A percentile compares a stretch with the other conserved stretches of the same genome.
Evolutionary conservation across 2,329 filamentous ascomycete species (phyloP).

Genomic region (Dactylella cylindrospora): DNA sequence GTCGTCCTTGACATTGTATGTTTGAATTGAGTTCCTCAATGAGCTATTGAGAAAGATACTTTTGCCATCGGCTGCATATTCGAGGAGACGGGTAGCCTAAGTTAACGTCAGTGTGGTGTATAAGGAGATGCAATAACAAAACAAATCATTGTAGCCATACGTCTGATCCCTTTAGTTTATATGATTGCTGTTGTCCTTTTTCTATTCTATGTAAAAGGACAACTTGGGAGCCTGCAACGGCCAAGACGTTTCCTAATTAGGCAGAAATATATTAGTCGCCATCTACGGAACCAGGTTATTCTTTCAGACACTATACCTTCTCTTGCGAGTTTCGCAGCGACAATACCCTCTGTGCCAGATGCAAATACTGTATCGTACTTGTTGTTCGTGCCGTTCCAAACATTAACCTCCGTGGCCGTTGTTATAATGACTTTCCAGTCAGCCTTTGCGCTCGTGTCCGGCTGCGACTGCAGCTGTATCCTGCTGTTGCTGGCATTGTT

Average conservation of each 20-base stretch:
- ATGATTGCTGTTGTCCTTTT: constrained; percentile 48
- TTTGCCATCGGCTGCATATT: constrained; percentile 48
- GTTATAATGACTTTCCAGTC: constrained; percentile 49
- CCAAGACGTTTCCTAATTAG: constrained; percentile 45
- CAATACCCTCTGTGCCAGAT: constrained; percentile 48
- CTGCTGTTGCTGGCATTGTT: constrained; percentile 18
- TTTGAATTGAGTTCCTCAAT: constrained; percentile 48
- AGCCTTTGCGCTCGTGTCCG: constrained; percentile 10
- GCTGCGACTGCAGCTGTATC: constrained; percentile 6
- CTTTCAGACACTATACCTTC: constrained; percentile 31
- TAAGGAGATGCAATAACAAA: too few species aligned
- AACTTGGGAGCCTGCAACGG: constrained; percentile 48
- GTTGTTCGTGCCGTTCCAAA: constrained; percentile 45
- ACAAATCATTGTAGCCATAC: constrained; percentile 38
- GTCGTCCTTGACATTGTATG: constrained; percentile 48
- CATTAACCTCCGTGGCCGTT: constrained; percentile 46
- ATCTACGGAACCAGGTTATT: neutral
- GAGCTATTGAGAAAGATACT: constrained; percentile 48
- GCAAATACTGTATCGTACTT: constrained; percentile 48
- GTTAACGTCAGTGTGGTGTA: constrained; percentile 12
- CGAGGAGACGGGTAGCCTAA: constrained; percentile 45
- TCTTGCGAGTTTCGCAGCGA: constrained; percentile 47
- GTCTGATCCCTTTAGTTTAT: constrained; percentile 48
- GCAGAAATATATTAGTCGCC: neutral
- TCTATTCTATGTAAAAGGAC: constrained; percentile 48